phyloP scores from a whole-genome alignment of 176 grass and related monocot species.

The Alloteropsis semialata region DNA sequence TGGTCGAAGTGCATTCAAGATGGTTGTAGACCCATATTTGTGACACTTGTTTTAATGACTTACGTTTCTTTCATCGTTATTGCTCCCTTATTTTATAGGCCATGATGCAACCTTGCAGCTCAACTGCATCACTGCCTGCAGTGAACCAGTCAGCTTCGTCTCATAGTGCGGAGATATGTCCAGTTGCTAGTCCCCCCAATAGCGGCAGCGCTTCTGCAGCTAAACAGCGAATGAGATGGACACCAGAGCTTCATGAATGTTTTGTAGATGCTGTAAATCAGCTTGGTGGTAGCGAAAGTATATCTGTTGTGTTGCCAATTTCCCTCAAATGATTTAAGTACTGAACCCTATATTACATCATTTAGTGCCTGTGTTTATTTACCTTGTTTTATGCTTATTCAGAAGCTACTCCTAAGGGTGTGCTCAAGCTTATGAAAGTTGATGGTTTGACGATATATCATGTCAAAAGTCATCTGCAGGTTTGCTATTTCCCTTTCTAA shows the following conservation, averaged over 20 bases:
- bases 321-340: slow-evolving; percentile 7
- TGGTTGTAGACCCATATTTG: not conserved
- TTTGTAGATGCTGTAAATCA: slow-evolving; percentile 92
- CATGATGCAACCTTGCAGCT: slow-evolving; percentile 34
- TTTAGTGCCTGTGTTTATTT: slow-evolving; percentile 25
- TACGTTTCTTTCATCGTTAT: slow-evolving; percentile 22
- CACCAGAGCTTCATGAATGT: slow-evolving; percentile 85
- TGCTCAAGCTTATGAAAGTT: slow-evolving; percentile 93
- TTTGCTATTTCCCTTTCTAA: slow-evolving; percentile 33
- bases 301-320: slow-evolving; percentile 24
- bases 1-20: not conserved
- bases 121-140: slow-evolving; percentile 30
- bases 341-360: slow-evolving; percentile 16
- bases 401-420: slow-evolving; percentile 95
- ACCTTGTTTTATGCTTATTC: slow-evolving; percentile 8
- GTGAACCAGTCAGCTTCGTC: slow-evolving; percentile 52
- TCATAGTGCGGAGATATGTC: slow-evolving; percentile 54
- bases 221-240: slow-evolving; percentile 89
- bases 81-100: slow-evolving; percentile 30
- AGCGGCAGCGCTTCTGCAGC: slow-evolving; percentile 40
- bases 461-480: slow-evolving; percentile 98
- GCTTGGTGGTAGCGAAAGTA: slow-evolving; percentile 95
- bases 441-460: slow-evolving; percentile 95
- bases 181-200: slow-evolving; percentile 62
- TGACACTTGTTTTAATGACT: not conserved